These are phyloP conservation scores for Striga asiatica DNA, from an alignment of 257 asterid species.

Conservation along the genomic window DNA sequence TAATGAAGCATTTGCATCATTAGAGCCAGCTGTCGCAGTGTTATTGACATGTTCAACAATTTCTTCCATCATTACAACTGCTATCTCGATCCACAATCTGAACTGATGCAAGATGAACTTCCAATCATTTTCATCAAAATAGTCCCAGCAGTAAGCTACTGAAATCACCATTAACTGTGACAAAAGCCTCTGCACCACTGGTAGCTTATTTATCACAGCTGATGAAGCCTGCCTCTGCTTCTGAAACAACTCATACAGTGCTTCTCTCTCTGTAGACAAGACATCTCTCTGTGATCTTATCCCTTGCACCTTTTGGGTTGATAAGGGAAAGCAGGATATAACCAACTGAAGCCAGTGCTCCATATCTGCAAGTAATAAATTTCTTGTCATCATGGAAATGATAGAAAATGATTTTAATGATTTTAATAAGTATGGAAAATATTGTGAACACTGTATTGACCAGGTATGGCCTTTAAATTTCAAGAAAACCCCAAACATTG, in stretches of 20 bases:
- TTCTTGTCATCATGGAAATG: slow-evolving; percentile 11
- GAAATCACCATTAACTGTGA: slow-evolving; percentile 64
- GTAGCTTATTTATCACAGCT: slow-evolving; percentile 62
- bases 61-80: slow-evolving; percentile 81
- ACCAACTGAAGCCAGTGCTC: slow-evolving; percentile 77
- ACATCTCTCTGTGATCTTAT: slow-evolving; percentile 51
- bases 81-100: slow-evolving; percentile 85
- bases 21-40: slow-evolving; percentile 26
- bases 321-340: slow-evolving; percentile 74
- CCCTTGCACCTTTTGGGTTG: slow-evolving; percentile 34
- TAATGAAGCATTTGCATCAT: slow-evolving; percentile 30
- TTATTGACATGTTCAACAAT: slow-evolving; percentile 62
- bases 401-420: not conserved
- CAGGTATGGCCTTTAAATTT: not conserved
- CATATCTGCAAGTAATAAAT: slow-evolving; percentile 53
- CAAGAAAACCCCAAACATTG: slow-evolving; percentile 4
- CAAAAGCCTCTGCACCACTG: slow-evolving; percentile 55
- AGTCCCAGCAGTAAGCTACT: slow-evolving; percentile 87
- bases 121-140: slow-evolving; percentile 89
- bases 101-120: slow-evolving; percentile 59
- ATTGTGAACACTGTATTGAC: slow-evolving; percentile 4
- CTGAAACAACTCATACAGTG: slow-evolving; percentile 57
- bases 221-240: slow-evolving; percentile 71
- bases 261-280: slow-evolving; percentile 43
- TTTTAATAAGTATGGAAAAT: not conserved